These are phyloP conservation scores for Fonsecaea multimorphosa DNA, from an alignment of 2,329 filamentous ascomycete species.

Conservation along the genomic window DNA sequence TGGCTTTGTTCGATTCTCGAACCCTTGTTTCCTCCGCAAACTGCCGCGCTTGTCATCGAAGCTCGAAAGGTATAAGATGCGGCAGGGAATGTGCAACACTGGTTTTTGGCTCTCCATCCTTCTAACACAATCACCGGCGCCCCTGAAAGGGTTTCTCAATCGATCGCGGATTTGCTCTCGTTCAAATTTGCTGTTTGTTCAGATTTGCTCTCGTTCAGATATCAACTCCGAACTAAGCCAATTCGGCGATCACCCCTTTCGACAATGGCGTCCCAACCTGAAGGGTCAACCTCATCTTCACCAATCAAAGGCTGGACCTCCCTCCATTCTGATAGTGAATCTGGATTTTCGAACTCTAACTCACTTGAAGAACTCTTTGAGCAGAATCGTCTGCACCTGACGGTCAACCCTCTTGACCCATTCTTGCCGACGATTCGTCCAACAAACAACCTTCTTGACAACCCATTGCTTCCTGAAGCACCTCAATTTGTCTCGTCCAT, in stretches of 20 bases:
- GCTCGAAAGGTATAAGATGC: not conserved
- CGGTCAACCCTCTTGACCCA: constrained; percentile 14
- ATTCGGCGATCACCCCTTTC: constrained; percentile 11
- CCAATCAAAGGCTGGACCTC: constrained; percentile 9
- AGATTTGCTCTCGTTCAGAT: not conserved
- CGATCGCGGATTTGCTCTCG: not conserved
- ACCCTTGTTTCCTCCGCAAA: not conserved
- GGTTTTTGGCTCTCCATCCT: constrained; percentile 11
- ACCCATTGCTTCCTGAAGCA: not conserved
- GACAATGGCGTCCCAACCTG: constrained; percentile 7
- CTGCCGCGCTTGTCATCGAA: not conserved
- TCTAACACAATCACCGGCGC: constrained; percentile 14
- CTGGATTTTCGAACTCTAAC: not conserved
- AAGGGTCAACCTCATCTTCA: constrained; percentile 19
- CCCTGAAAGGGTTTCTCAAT: constrained; percentile 3
- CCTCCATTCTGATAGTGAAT: not conserved
- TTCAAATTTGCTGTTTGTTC: too few species aligned
- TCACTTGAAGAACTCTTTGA: constrained; percentile 10
- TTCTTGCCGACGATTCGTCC: constrained; percentile 3
- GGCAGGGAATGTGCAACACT: not conserved
- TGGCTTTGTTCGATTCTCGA: not conserved
- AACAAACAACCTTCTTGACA: not conserved
- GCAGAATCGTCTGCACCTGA: constrained; percentile 12
- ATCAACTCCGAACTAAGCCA: not conserved
- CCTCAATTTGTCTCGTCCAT: not conserved